Conservation (phyloP, 208 protist genomes). For the Crithidia brevicula region DNA sequence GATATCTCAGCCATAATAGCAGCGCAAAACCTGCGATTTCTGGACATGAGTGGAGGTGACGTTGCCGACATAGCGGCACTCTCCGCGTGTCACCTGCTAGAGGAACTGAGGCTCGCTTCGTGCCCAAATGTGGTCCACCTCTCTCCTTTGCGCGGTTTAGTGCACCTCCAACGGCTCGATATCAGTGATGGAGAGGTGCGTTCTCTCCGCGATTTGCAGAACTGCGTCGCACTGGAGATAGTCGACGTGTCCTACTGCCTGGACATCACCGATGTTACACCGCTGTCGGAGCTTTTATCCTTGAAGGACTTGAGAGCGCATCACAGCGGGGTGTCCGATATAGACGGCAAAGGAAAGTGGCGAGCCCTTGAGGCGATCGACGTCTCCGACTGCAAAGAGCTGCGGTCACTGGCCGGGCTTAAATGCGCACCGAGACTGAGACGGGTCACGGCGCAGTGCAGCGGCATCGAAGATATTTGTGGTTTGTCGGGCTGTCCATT, state of each 20-base stretch:
- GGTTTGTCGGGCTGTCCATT: not conserved
- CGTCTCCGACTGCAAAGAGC: slow-evolving; percentile 7
- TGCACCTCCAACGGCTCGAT: not conserved
- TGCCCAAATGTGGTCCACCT: not conserved
- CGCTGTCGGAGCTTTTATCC: not conserved
- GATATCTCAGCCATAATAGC: not conserved
- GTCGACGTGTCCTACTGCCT: slow-evolving; percentile 15
- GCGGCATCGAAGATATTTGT: slow-evolving; percentile 4
- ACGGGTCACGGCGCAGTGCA: not conserved
- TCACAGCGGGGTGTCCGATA: slow-evolving; percentile 2
- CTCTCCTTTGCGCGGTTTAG: not conserved
- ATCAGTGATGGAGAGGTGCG: slow-evolving; percentile 14
- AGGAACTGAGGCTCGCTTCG: slow-evolving; percentile 2
- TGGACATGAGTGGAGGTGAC: not conserved
- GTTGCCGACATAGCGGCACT: not conserved
- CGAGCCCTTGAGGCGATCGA: not conserved
- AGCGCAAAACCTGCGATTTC: not conserved
- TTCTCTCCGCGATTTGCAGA: not conserved
- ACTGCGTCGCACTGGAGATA: slow-evolving; percentile 9
- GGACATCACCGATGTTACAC: not conserved
- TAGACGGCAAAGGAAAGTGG: slow-evolving; percentile 3
- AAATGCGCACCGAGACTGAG: not conserved
- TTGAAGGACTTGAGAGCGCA: not conserved
- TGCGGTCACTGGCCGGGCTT: slow-evolving; percentile 4
- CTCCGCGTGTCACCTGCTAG: not conserved